Evolutionary conservation across 83 land plant genomes (phyloP).

Genomic region (Diphasiastrum complanatum): DNA sequence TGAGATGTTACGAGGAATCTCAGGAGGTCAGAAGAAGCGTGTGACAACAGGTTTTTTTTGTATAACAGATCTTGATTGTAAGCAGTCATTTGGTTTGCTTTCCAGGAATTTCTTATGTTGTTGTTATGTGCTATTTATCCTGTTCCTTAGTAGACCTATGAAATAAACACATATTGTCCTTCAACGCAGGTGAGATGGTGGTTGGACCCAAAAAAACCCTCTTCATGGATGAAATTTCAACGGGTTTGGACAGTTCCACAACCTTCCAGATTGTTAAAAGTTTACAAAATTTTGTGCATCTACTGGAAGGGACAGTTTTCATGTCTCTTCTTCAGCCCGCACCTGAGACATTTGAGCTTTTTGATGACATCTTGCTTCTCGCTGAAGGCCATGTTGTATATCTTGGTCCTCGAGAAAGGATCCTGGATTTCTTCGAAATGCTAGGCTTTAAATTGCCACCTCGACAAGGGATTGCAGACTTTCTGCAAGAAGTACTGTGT

Average conservation of each 20-base stretch:
- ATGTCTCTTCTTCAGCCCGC: slow-evolving; percentile 45
- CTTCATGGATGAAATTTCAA: slow-evolving; percentile 43
- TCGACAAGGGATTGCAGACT: slow-evolving; percentile 37
- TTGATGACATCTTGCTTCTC: slow-evolving; percentile 35
- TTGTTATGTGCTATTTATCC: too few relatives aligned
- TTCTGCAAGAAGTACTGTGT: slow-evolving; percentile 33
- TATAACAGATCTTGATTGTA: too few relatives aligned
- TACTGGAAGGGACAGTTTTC: slow-evolving; percentile 33
- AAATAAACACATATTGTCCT: too few relatives aligned
- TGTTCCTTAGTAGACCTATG: too few relatives aligned
- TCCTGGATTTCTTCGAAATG: slow-evolving; percentile 34
- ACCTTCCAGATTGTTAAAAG: slow-evolving; percentile 42
- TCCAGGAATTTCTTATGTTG: too few relatives aligned
- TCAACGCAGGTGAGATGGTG: slow-evolving; percentile 41
- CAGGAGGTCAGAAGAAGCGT: slow-evolving; percentile 84
- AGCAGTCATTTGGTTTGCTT: too few relatives aligned
- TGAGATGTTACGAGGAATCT: slow-evolving; percentile 72
- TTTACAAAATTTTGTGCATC: slow-evolving; percentile 30
- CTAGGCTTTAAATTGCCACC: slow-evolving; percentile 36
- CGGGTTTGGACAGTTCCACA: slow-evolving; percentile 40
- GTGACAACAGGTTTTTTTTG: slow-evolving; percentile 67
- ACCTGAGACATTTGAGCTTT: slow-evolving; percentile 41
- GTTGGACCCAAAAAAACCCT: slow-evolving; percentile 39
- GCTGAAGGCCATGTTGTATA: slow-evolving; percentile 40
- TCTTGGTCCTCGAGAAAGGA: slow-evolving; percentile 32